Evolutionary conservation across 768 basidiomycete species (phyloP), one percentile per base, ranked within the genome.

Genomic region (Naematelia aurantialba): DNA sequence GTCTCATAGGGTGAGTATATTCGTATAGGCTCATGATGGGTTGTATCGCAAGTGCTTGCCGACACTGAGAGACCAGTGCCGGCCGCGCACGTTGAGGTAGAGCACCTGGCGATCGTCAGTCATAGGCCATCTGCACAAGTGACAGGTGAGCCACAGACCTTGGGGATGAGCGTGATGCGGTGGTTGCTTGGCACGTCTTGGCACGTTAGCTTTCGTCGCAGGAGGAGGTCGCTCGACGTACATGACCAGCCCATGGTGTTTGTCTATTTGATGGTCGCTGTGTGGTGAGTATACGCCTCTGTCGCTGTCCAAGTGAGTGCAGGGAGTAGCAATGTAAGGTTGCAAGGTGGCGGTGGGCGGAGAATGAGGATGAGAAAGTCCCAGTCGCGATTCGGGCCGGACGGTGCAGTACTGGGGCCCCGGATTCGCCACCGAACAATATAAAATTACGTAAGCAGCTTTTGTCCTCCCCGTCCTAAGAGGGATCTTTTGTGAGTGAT

Each of bases 151-250:
- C 5, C 11, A 29, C 10, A 52, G 50, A 73, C 71, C 47, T 53
- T 61, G 3, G 71, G 71, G 22, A 73, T 70, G 60, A 73, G 56
- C 1, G 71, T 44, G 47, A 73, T 59, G 4, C 68, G 61, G 39
- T 68, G 69, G 51, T 72, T 56, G 39, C 67, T 66, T 71, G 49
- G 34, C 8, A 39, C 34, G 34, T 39, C 34, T 39, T 39, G 34
- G 34, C 34, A 39, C 17, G 34, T 39, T 39, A 39, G 34, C 34
- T 39, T 8, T 39, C 8, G 51, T 21, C n/a, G 13, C 8, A 17
- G 8, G 34, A 39, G 8, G 8, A 39, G 8, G 34, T 8, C 34
- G 8, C 17, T 22, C 14, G 22, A 60, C 61, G 19, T 45, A 62
- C 61, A 66, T 52, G 57, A 49, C 26, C 34, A 63, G 14, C 51